Conservation (phyloP, 164 flowering plant genomes). For the Santalum album region DNA sequence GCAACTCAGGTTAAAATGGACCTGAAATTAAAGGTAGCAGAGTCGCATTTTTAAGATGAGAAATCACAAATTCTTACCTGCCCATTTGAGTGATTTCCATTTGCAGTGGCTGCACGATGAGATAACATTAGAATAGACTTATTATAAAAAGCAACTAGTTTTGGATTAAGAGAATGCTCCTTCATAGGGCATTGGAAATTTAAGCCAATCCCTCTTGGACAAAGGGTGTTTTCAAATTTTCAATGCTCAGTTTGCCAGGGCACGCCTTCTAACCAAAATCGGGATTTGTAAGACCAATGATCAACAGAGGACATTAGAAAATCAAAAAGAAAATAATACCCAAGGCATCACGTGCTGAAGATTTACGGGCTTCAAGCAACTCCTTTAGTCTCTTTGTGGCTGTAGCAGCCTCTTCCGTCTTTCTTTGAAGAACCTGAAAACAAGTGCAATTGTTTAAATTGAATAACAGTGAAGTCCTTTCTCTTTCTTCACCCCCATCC, state of each 20-base stretch:
- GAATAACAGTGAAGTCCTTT: no score
- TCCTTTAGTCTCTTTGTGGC: constrained; percentile 98
- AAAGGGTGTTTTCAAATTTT: background rate
- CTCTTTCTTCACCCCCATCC: no score
- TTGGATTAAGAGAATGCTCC: background rate
- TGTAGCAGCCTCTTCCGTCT: constrained; percentile 99
- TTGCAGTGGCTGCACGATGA: constrained; percentile 42
- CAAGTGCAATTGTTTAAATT: no score
- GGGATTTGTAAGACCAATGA: background rate
- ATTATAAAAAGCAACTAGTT: background rate
- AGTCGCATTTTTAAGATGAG: background rate
- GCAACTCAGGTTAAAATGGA: constrained; percentile 8
- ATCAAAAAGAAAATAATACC: constrained; percentile 29
- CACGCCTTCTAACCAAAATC: background rate
- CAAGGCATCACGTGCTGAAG: constrained; percentile 67
- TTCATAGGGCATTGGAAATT: background rate
- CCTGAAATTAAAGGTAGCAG: constrained; percentile 1
- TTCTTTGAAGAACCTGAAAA: constrained; percentile 89
- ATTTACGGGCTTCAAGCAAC: constrained; percentile 88
- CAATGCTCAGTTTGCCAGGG: background rate
- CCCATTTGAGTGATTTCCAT: constrained; percentile 59
- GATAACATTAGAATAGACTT: constrained; percentile 4
- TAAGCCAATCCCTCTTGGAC: background rate
- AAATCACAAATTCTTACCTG: constrained; percentile 47
- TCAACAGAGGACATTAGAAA: background rate